These are phyloP conservation scores for Nepenthes alata DNA, from an alignment of 179 eudicot species.

Conservation along the genomic window DNA sequence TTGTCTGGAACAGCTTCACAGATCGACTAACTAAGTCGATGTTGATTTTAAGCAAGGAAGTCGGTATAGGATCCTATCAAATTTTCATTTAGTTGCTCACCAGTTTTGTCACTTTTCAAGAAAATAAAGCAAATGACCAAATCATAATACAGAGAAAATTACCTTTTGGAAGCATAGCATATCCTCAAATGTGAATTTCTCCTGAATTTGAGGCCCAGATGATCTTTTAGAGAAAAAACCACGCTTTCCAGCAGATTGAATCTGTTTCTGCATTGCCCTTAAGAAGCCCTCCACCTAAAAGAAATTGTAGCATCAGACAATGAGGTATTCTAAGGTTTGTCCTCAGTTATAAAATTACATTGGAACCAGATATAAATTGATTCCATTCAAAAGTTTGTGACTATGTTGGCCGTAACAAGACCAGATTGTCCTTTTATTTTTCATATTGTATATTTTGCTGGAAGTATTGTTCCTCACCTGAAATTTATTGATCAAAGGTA, in stretches of 20 bases:
- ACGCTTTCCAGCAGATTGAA: constrained; percentile 76
- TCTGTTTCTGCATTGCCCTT: constrained; percentile 95
- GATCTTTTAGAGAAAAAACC: constrained; percentile 81
- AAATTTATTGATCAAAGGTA: constrained; percentile 86
- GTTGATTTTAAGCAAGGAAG: constrained; percentile 80
- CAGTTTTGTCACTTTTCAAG: not conserved
- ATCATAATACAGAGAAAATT: constrained; percentile 5
- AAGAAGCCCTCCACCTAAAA: constrained; percentile 86
- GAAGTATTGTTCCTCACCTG: constrained; percentile 49
- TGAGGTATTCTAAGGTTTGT: not conserved
- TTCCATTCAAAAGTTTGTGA: no score
- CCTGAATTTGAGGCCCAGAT: constrained; percentile 57
- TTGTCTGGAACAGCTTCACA: constrained; percentile 67
- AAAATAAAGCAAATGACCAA: not conserved
- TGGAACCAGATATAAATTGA: no score
- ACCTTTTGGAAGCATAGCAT: constrained; percentile 99
- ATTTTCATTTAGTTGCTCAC: constrained; percentile 5
- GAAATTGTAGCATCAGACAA: constrained; percentile 1
- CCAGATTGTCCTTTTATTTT: not conserved
- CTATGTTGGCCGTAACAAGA: not conserved
- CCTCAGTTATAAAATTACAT: no score
- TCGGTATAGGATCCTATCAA: constrained; percentile 91
- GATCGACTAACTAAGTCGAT: constrained; percentile 72
- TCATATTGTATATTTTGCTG: not conserved
- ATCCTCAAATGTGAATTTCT: constrained; percentile 91